Evolutionary conservation across 2,329 filamentous ascomycete genomes (phyloP), one percentile per base, ranked within the genome.

Genomic region (Neophaeococcomyces mojaviensis): DNA sequence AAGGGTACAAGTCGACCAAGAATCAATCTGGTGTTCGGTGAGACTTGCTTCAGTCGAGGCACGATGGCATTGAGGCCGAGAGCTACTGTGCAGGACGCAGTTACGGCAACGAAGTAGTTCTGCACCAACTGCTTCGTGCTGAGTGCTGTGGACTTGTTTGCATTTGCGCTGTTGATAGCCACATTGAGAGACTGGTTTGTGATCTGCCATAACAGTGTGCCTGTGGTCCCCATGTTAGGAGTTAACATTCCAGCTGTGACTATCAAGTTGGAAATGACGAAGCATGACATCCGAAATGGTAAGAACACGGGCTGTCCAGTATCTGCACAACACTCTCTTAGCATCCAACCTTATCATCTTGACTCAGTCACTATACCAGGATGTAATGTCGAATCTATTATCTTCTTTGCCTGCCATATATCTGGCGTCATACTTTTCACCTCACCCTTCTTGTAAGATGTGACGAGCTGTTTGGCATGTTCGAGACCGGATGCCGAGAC

Each of bases 151-250:
- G 88, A 95, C 68, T 98, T 98, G 77, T 98, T 98, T 53, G 56
- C 88, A 66, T 98, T 98, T 62, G 90, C 86, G 64, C 81, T 88
- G 76, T 98, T 98, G 75, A 98, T 90, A 56, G 88, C 90, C 22
- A 98, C 92, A 65, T 98, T 98, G 58, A 98, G 82, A 10, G 89
- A 96, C 71, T 98, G 92, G 69, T 98, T 98, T 56, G 86, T 80
- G 48, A 96, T 80, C 69, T 98, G 92, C 92, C 92, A 98, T 55
- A 84, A 82, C 31, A 97, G 74, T 4, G 88, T 96, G 43, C 90
- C 92, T 34, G 78, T 77, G 36, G 84, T 95, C 76, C 41, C 42
- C 46, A 55, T 46, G 19, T 50, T 49, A 2, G 92, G 92, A 44
- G 90, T 92, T 46, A 98, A 83, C 92, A 98, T 98, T 59, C 92